Evolutionary conservation across 2,329 filamentous ascomycete genomes (phyloP).

Genomic region (Aspergillus fijiensis): DNA sequence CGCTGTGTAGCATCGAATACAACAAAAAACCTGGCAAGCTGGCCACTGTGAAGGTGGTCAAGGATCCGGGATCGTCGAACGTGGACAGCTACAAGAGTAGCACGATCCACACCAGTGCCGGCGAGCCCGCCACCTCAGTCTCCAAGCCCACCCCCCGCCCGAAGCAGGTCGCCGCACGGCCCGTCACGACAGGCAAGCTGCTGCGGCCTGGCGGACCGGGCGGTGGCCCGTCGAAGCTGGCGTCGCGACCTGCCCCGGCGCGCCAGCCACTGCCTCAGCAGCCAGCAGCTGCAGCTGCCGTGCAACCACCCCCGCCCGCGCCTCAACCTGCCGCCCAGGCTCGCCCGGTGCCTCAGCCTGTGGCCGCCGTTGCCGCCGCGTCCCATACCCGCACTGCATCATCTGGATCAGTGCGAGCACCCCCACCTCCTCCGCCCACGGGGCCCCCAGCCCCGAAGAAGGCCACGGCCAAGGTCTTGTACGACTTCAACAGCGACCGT

Average conservation of each 20-base stretch:
- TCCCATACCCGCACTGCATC: constrained; percentile 51
- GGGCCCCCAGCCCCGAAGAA: constrained; percentile 62
- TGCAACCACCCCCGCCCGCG: constrained; percentile 25
- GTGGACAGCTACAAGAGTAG: constrained; percentile 93
- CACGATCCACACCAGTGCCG: constrained; percentile 79
- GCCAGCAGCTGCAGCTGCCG: constrained; percentile 31
- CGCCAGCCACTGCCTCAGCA: constrained; percentile 37
- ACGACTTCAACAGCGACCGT: constrained; percentile 83
- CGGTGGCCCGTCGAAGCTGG: constrained; percentile 73
- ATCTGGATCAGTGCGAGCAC: constrained; percentile 61
- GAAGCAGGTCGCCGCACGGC: constrained; percentile 81
- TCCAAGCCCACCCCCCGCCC: constrained; percentile 84
- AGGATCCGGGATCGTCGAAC: constrained; percentile 71
- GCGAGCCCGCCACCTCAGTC: constrained; percentile 77
- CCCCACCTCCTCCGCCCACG: constrained; percentile 67
- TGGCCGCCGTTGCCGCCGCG: constrained; percentile 36
- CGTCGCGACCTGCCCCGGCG: constrained; percentile 40
- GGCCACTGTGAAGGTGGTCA: constrained; percentile 82
- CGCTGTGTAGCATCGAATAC: constrained; percentile 68
- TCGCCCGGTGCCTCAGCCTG: constrained; percentile 50
- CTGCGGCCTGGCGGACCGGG: constrained; percentile 86
- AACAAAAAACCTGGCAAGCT: constrained; percentile 97
- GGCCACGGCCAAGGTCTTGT: constrained; percentile 83
- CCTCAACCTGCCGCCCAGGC: constrained; percentile 39
- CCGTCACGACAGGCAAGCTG: constrained; percentile 90